These are phyloP conservation scores for Arabis alpina DNA, from an alignment of 345 rosid genomes.

Conservation along the genomic window DNA sequence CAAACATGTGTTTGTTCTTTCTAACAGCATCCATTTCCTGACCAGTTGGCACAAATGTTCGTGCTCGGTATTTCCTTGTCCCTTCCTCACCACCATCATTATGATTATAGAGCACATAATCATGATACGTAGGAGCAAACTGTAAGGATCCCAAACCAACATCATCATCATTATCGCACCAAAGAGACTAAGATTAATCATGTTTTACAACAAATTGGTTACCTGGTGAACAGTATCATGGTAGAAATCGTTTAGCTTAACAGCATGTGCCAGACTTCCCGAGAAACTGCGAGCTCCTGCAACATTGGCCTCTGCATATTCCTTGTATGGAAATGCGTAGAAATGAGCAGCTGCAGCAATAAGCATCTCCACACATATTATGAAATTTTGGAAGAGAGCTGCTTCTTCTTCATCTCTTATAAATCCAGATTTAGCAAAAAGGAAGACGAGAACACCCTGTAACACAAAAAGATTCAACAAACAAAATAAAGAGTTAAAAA, in stretches of 20 bases:
- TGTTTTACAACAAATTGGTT: slow-evolving; percentile 1
- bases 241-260: slow-evolving; percentile 90
- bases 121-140: slow-evolving; percentile 98
- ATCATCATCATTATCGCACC: slow-evolving; percentile 24
- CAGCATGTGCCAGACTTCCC: slow-evolving; percentile 84
- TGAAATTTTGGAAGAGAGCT: slow-evolving; percentile 86
- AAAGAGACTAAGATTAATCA: slow-evolving; percentile 8
- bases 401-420: slow-evolving; percentile 84
- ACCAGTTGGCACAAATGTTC: slow-evolving; percentile 98
- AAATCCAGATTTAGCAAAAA: slow-evolving; percentile 88
- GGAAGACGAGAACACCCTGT: slow-evolving; percentile 96
- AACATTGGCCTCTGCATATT: slow-evolving; percentile 95
- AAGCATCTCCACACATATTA: slow-evolving; percentile 96
- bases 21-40: slow-evolving; percentile 95
- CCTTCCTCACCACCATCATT: slow-evolving; percentile 91
- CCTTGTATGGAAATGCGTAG: slow-evolving; percentile 96
- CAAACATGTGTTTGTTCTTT: slow-evolving; percentile 68
- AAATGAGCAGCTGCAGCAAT: slow-evolving; percentile 94
- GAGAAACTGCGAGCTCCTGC: slow-evolving; percentile 73
- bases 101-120: slow-evolving; percentile 92
- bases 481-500: neutral
- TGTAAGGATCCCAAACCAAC: slow-evolving; percentile 39
- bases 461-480: slow-evolving; percentile 27
- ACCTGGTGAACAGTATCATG: slow-evolving; percentile 99
- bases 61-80: slow-evolving; percentile 79